A percentile compares a stretch with the other conserved stretches of the same genome.
These are phyloP conservation scores for Hypocreales sp. DNA, from an alignment of 2,329 filamentous ascomycete genomes.

Conservation along the genomic window DNA sequence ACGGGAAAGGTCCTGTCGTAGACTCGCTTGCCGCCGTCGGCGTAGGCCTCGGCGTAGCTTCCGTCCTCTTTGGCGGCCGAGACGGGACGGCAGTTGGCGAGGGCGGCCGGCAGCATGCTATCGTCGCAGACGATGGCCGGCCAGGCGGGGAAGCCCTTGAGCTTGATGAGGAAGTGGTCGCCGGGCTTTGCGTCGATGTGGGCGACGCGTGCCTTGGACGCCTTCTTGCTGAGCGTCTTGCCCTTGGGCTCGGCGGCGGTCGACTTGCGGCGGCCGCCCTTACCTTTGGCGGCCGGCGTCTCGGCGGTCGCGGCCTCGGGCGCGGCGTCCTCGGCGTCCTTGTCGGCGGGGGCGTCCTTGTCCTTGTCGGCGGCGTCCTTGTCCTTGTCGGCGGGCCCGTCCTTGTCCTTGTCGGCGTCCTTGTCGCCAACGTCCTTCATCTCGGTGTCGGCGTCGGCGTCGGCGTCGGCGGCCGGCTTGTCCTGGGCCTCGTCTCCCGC, in stretches of 20 bases:
- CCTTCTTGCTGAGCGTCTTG: conserved; percentile 79
- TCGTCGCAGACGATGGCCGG: conserved; percentile 90
- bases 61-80: conserved; percentile 72
- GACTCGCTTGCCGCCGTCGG: conserved; percentile 73
- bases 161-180: conserved; percentile 79
- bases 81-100: conserved; percentile 68
- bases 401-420: conserved; percentile 35
- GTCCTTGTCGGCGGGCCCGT: conserved; percentile 3
- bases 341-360: conserved; percentile 10
- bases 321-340: conserved; percentile 11
- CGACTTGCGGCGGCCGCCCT: conserved; percentile 65
- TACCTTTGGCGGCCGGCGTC: conserved; percentile 15
- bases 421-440: conserved; percentile 13
- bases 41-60: conserved; percentile 73
- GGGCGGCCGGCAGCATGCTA: conserved; percentile 70
- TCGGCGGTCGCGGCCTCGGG: conserved; percentile 12
- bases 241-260: conserved; percentile 48
- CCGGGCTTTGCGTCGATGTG: conserved; percentile 76
- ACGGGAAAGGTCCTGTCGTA: conserved; percentile 80
- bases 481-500: conserved; percentile 11
- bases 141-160: conserved; percentile 93
- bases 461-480: conserved; percentile 3
- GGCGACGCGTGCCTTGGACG: conserved; percentile 54
- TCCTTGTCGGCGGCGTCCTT: not conserved
- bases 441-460: conserved; percentile 33